Percentiles rank a stretch among this genome's conserved stretches.
phyloP scores from a whole-genome alignment of 2,329 filamentous ascomycete genomes.

The Fusarium circinatum region DNA sequence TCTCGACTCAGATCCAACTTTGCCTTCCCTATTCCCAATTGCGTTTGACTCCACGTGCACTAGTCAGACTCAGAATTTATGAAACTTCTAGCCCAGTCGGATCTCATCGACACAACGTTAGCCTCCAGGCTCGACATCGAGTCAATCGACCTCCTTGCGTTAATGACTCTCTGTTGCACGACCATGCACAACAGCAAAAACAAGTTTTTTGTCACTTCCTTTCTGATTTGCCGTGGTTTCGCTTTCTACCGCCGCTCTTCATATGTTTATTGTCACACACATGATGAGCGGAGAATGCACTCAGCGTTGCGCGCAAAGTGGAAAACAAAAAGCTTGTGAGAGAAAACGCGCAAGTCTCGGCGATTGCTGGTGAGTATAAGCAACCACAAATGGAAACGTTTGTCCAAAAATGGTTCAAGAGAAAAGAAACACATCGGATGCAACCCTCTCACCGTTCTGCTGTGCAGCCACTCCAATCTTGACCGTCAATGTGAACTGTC shows the following conservation, averaged over 20 bases:
- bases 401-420: constrained; percentile 9
- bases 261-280: constrained; percentile 6
- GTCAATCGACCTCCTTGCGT: constrained; percentile 22
- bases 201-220: neutral
- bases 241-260: constrained; percentile 1
- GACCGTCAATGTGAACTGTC: constrained; percentile 8
- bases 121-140: constrained; percentile 2
- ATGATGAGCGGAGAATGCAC: constrained; percentile 9
- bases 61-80: constrained; percentile 24
- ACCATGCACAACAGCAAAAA: constrained; percentile 18
- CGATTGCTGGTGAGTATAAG: neutral
- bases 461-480: constrained; percentile 22
- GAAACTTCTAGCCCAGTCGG: constrained; percentile 32
- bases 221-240: neutral
- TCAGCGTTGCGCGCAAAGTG: neutral
- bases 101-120: constrained; percentile 5
- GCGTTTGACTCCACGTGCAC: constrained; percentile 38
- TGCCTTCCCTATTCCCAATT: constrained; percentile 16
- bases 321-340: neutral
- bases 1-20: constrained; percentile 26
- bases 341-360: neutral
- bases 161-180: constrained; percentile 7
- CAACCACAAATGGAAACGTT: constrained; percentile 14
- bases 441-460: constrained; percentile 28
- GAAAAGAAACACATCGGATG: constrained; percentile 22